phyloP scores from a whole-genome alignment of 106 monocot species.

The Triglochin maritima region DNA sequence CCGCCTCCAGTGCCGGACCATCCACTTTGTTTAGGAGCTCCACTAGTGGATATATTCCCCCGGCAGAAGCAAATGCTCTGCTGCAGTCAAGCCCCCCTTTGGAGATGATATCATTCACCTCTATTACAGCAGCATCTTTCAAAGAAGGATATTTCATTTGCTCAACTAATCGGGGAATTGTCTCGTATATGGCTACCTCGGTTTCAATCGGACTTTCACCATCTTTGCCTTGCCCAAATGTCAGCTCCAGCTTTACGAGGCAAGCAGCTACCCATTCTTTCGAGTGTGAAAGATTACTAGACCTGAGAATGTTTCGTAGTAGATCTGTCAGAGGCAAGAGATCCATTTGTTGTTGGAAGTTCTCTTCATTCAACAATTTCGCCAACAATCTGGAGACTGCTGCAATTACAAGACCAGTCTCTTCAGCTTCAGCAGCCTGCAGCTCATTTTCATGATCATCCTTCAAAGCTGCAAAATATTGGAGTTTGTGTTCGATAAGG shows the following conservation, averaged over 20 bases:
- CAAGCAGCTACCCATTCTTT: conserved; percentile 79
- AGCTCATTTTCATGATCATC: conserved; percentile 23
- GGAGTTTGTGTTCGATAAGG: too few relatives aligned
- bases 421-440: conserved; percentile 27
- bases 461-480: conserved; percentile 4
- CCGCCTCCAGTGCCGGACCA: conserved; percentile 39
- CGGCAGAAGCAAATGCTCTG: conserved; percentile 40
- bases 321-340: conserved; percentile 3
- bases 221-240: not conserved
- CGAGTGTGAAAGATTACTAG: conserved; percentile 32
- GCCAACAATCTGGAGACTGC: conserved; percentile 54
- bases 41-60: conserved; percentile 60
- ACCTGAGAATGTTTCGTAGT: conserved; percentile 41
- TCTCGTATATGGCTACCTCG: conserved; percentile 57
- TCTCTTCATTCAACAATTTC: conserved; percentile 42
- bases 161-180: conserved; percentile 65
- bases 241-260: conserved; percentile 51
- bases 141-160: conserved; percentile 37
- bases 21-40: conserved; percentile 37
- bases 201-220: conserved; percentile 19
- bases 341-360: conserved; percentile 18
- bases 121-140: conserved; percentile 42
- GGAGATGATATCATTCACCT: conserved; percentile 44
- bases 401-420: conserved; percentile 39
- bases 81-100: conserved; percentile 40